Evolutionary conservation across 441 rosid genomes (phyloP).

Genomic region (Croton laevigatus): DNA sequence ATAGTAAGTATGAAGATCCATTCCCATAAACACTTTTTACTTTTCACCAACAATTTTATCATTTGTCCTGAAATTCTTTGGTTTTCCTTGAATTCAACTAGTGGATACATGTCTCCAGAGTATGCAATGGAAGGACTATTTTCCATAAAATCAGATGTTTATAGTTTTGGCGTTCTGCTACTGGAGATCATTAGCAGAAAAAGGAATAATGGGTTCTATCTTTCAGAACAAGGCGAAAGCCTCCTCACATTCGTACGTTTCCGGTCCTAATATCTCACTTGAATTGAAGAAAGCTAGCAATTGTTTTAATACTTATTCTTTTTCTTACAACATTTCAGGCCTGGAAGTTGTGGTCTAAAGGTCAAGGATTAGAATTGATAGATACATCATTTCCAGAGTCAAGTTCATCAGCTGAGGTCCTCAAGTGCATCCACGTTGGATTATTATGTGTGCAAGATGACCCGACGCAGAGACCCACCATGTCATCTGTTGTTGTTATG

Average conservation of each 20-base stretch:
- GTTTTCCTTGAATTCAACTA: neutral
- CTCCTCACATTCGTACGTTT: slow-evolving; percentile 14
- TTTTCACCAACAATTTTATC: too few species aligned
- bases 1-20: slow-evolving; percentile 28
- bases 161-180: slow-evolving; percentile 26
- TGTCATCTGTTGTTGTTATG: slow-evolving; percentile 44
- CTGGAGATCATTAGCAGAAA: slow-evolving; percentile 23
- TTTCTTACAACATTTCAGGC: neutral
- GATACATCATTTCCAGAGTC: slow-evolving; percentile 7
- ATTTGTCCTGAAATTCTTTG: too few species aligned
- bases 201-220: slow-evolving; percentile 12
- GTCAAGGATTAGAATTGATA: slow-evolving; percentile 2
- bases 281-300: neutral
- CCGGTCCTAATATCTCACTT: neutral
- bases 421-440: slow-evolving; percentile 51
- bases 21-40: too few species aligned
- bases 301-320: neutral
- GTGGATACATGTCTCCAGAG: slow-evolving; percentile 41
- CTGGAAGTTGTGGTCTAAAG: slow-evolving; percentile 21
- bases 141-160: slow-evolving; percentile 24
- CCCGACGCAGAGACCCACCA: slow-evolving; percentile 38
- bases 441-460: slow-evolving; percentile 57
- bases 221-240: slow-evolving; percentile 1
- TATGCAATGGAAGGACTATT: slow-evolving; percentile 24
- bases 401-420: slow-evolving; percentile 34